A percentile compares a stretch with the other conserved stretches of the same genome.
Evolutionary conservation across 2,329 filamentous ascomycete genomes (phyloP).

Genomic region (Cordyceps cateniannulata): DNA sequence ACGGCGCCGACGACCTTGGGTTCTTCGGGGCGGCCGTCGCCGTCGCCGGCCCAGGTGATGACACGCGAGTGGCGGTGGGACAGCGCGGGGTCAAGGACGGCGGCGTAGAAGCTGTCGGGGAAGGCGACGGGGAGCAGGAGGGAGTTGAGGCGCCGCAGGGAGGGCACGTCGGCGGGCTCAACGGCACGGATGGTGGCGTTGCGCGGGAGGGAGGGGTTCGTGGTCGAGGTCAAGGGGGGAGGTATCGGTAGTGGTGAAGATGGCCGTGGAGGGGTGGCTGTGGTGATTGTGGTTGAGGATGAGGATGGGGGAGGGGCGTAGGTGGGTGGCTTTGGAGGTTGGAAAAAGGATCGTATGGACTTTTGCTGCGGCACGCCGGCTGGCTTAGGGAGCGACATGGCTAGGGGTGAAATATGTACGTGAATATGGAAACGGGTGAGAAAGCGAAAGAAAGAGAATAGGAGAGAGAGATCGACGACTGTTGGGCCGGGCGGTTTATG

Average conservation of each 20-base stretch:
- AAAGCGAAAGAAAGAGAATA: no score
- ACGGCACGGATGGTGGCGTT: slow-evolving; percentile 49
- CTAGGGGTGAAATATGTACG: background rate
- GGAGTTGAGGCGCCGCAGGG: slow-evolving; percentile 57
- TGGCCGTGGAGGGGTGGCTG: slow-evolving; percentile 17
- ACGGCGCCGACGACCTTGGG: slow-evolving; percentile 55
- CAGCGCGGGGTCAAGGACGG: slow-evolving; percentile 41
- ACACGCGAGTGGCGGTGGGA: slow-evolving; percentile 53
- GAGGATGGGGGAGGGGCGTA: slow-evolving; percentile 29
- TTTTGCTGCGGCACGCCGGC: slow-evolving; percentile 33
- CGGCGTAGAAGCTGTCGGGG: slow-evolving; percentile 56
- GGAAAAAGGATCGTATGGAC: slow-evolving; percentile 60
- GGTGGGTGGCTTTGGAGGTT: slow-evolving; percentile 36
- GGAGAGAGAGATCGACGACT: no score
- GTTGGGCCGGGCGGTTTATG: background rate
- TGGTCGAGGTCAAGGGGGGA: slow-evolving; percentile 16
- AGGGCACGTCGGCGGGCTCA: slow-evolving; percentile 44
- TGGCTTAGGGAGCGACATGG: slow-evolving; percentile 33
- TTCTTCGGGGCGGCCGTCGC: slow-evolving; percentile 19
- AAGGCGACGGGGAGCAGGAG: slow-evolving; percentile 59
- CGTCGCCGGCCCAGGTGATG: slow-evolving; percentile 48
- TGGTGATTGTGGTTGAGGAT: no score
- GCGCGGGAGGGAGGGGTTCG: slow-evolving; percentile 31
- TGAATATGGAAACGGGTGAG: background rate
- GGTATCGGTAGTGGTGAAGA: slow-evolving; percentile 15